These are phyloP conservation scores for Aureobasidium lini DNA, from an alignment of 2,329 filamentous ascomycete species.

Conservation along the genomic window DNA sequence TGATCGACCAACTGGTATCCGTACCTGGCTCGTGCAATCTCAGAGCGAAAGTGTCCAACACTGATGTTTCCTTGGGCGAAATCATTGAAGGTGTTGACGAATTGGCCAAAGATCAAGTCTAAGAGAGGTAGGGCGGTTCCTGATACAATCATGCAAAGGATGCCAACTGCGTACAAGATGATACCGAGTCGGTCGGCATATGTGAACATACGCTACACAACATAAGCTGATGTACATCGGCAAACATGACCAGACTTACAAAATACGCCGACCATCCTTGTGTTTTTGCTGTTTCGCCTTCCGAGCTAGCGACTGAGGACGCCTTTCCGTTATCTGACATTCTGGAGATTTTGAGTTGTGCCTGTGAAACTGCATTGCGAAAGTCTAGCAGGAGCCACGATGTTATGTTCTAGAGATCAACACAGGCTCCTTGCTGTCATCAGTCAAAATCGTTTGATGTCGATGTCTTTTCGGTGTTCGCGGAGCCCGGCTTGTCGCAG, in stretches of 20 bases:
- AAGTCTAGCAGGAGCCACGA: too few relatives aligned
- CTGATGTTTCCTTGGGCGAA: conserved; percentile 48
- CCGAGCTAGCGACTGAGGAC: not conserved
- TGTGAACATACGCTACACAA: not conserved
- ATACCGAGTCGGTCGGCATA: not conserved
- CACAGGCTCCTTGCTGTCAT: not conserved
- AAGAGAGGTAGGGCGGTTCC: conserved; percentile 26
- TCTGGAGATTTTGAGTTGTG: not conserved
- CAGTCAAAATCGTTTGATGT: not conserved
- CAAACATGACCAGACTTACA: not conserved
- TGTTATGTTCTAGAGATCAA: not conserved
- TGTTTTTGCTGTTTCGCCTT: not conserved
- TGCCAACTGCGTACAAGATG: not conserved
- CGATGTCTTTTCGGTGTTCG: not conserved
- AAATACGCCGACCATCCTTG: conserved; percentile 3
- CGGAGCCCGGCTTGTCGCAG: not conserved
- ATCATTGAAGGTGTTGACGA: conserved; percentile 63
- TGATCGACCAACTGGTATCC: conserved; percentile 47
- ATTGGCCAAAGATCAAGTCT: conserved; percentile 61
- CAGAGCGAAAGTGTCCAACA: conserved; percentile 50
- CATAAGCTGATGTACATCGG: not conserved
- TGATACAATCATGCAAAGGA: not conserved
- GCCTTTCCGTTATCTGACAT: not conserved
- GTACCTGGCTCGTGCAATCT: conserved; percentile 76
- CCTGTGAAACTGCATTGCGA: not conserved